Evolutionary conservation across 169 alveolate genomes (phyloP), one percentile per base, ranked within the genome.

Genomic region (Theileria orientalis): DNA sequence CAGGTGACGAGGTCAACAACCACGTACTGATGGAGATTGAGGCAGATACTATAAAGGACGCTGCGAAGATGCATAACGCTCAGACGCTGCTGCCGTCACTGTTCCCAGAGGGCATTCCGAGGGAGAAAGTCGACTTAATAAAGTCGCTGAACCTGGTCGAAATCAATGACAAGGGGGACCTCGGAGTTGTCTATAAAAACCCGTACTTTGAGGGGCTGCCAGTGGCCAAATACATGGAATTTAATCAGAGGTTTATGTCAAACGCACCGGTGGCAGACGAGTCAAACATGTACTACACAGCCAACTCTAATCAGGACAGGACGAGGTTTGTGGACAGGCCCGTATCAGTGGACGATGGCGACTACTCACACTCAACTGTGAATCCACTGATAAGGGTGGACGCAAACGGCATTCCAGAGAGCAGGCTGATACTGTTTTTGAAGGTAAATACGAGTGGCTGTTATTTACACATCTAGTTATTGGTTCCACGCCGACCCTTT

Each of bases 161-260:
- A 35, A 68, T 73, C 2, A 69, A 74, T 0, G 68, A 59, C n/a
- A 69, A 74, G 44, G 59, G 49, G 16, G 75, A 57, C 30, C 56
- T 64, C 42, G 47, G 62, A n/a, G 57, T 19, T 3, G 46, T 82
- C 19, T 82, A 82, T 29, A 73, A 73, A 21, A 69, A 72, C 19
- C 89, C 89, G 9, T 42, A 74, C 49, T 82, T 51, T 41, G 82
- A 27, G 60, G 89, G 89, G 2, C 33, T 82, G 49, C 89, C 89
- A n/a, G 44, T 82, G 42, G 75, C 35, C 29, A 70, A 51, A 60
- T 82, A 67, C 62, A 59, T 47, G 40, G 89, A 82, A 44, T 74
- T 56, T 30, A 47, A 27, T 40, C 35, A 74, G 33, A 82, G 61
- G 64, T 82, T 82, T 33, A 11, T 72, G 71, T 76, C 61, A 19